phyloP scores from a whole-genome alignment of 2,329 filamentous ascomycete species.

The Ascochyta pisi region DNA sequence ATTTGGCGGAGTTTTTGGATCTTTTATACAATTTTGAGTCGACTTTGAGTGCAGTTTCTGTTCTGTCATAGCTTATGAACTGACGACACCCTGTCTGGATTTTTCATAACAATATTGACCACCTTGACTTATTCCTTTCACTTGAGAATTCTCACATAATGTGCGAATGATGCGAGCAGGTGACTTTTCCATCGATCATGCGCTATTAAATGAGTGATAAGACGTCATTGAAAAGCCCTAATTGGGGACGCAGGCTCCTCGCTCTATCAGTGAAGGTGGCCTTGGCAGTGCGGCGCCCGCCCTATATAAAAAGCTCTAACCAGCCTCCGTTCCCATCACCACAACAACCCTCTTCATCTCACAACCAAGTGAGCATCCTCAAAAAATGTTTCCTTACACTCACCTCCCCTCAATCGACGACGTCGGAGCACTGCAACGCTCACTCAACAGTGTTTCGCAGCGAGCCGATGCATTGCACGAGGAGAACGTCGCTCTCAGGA shows the following conservation, averaged over 20 bases:
- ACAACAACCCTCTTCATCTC: background rate
- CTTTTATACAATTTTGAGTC: too few relatives aligned
- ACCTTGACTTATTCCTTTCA: background rate
- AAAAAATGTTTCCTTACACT: background rate
- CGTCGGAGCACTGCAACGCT: too few relatives aligned
- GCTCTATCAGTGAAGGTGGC: constrained; percentile 1
- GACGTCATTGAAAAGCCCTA: too few relatives aligned
- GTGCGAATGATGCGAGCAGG: too few relatives aligned
- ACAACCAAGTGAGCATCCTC: background rate
- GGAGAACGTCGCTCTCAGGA: background rate
- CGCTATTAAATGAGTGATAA: too few relatives aligned
- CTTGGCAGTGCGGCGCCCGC: background rate
- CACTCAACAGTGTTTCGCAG: background rate
- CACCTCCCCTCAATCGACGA: background rate
- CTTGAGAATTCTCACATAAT: background rate
- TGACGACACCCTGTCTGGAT: background rate
- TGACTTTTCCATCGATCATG: too few relatives aligned
- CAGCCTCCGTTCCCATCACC: background rate
- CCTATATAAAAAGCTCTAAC: background rate
- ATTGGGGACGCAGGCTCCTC: too few relatives aligned
- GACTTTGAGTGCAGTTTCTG: too few relatives aligned
- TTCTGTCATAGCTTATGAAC: too few relatives aligned
- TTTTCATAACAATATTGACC: background rate
- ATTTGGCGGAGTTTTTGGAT: too few relatives aligned
- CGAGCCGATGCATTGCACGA: background rate